A percentile compares a stretch with the other conserved stretches of the same genome.
Conservation (phyloP, 192 early-diverging fungal genomes). For the Blastocladiella britannica region DNA sequence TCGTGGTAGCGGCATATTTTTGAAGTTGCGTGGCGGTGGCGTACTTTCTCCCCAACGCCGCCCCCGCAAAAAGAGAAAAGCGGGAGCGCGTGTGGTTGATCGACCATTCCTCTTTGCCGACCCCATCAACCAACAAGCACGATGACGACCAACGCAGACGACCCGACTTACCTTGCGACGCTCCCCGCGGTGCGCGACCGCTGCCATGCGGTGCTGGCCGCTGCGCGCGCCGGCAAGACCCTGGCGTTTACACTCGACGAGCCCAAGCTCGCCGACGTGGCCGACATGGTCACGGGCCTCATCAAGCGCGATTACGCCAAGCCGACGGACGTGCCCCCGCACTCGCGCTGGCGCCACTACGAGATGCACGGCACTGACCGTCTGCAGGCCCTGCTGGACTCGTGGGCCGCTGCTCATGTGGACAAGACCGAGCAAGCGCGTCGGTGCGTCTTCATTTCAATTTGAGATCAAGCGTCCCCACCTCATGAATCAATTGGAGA, state of each 20-base stretch:
- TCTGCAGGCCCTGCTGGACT: constrained; percentile 20
- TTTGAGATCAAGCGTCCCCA: too few relatives aligned
- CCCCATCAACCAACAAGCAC: too few relatives aligned
- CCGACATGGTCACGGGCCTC: constrained; percentile 39
- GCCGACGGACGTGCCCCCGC: constrained; percentile 51
- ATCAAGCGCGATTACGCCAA: constrained; percentile 50
- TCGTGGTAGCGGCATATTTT: too few relatives aligned
- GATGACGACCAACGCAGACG: too few relatives aligned
- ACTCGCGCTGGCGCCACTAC: constrained; percentile 76
- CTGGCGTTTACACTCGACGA: constrained; percentile 52
- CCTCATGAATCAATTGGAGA: constrained; percentile 11
- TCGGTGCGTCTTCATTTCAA: constrained; percentile 4
- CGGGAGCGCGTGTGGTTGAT: too few relatives aligned
- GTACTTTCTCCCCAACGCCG: too few relatives aligned
- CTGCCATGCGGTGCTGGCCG: constrained; percentile 33
- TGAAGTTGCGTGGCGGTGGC: too few relatives aligned
- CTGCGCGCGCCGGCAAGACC: constrained; percentile 28
- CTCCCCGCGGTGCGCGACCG: constrained; percentile 55
- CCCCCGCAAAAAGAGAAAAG: too few relatives aligned
- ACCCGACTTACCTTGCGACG: constrained; percentile 45
- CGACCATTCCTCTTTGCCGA: too few relatives aligned
- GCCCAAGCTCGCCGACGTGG: constrained; percentile 36
- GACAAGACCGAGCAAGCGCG: constrained; percentile 11
- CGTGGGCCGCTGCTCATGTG: constrained; percentile 16
- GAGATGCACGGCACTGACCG: constrained; percentile 27